phyloP scores from a whole-genome alignment of 495 filamentous ascomycete genomes.

The Hypoxylon fuscum region DNA sequence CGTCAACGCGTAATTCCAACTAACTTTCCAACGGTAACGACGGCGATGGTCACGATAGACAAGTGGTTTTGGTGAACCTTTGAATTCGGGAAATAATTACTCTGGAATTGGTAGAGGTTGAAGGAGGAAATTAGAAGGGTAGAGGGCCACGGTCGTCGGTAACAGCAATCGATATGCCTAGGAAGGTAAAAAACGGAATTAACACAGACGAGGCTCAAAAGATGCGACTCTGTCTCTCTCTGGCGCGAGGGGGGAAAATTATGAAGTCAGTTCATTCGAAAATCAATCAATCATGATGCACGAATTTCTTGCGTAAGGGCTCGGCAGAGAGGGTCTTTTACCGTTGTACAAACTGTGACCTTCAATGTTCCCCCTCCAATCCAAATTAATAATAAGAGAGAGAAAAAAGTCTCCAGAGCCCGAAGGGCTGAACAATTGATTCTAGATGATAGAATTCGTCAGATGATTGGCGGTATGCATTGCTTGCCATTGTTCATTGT shows the following conservation, averaged over 20 bases:
- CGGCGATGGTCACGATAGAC: conserved; percentile 2
- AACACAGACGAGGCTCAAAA: conserved; percentile 17
- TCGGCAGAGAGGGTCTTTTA: conserved; percentile 24
- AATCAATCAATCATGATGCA: conserved; percentile 35
- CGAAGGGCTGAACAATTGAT: conserved; percentile 34
- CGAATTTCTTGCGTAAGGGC: conserved; percentile 28
- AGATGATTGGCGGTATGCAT: conserved; percentile 35
- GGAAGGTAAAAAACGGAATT: too few relatives aligned
- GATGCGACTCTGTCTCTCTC: not conserved
- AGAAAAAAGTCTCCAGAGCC: conserved; percentile 21
- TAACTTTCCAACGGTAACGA: not conserved
- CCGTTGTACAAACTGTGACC: conserved; percentile 9
- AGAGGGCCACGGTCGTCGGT: too few relatives aligned
- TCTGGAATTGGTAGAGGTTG: conserved; percentile 15
- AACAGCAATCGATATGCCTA: too few relatives aligned
- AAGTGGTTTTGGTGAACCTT: not conserved
- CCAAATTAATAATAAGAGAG: too few relatives aligned
- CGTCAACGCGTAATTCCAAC: not conserved
- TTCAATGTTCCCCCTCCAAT: conserved; percentile 5
- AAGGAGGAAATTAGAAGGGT: conserved; percentile 1
- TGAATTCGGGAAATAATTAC: conserved; percentile 10
- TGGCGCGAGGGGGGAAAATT: conserved; percentile 1
- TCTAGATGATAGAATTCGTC: conserved; percentile 6
- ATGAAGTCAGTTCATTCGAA: conserved; percentile 14
- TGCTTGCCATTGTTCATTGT: conserved; percentile 18